A percentile compares a stretch with the other conserved stretches of the same genome.
Evolutionary conservation across 805 yeast genomes (phyloP).

Genomic region (Pichia pseudocactophila): DNA sequence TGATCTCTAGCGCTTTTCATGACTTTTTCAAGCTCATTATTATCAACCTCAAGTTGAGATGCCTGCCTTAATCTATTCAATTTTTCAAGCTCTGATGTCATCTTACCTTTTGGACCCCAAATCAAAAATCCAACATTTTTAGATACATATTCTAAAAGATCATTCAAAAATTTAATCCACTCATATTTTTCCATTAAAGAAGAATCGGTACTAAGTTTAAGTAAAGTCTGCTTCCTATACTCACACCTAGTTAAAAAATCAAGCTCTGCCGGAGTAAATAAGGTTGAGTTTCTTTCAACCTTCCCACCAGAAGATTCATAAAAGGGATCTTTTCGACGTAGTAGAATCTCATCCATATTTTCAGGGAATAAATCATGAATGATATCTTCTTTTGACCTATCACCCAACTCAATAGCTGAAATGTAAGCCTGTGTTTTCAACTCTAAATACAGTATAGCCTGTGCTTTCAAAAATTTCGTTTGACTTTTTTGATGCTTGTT

Average conservation of each 20-base stretch:
- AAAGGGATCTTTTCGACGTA: conserved; percentile 31
- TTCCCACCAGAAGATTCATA: conserved; percentile 11
- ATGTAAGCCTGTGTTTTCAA: conserved; percentile 93
- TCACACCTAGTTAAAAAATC: conserved; percentile 73
- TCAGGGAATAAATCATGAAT: conserved; percentile 70
- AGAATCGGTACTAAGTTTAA: conserved; percentile 37
- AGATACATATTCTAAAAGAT: conserved; percentile 66
- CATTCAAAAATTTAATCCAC: conserved; percentile 78
- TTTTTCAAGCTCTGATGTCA: conserved; percentile 20
- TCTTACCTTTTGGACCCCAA: conserved; percentile 47
- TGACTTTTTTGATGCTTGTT: conserved; percentile 14
- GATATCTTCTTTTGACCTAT: conserved; percentile 54
- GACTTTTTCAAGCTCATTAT: conserved; percentile 5
- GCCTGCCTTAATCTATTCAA: conserved; percentile 1
- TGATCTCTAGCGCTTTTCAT: not conserved
- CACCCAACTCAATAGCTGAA: conserved; percentile 66
- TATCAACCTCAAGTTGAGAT: conserved; percentile 7
- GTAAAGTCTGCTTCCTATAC: conserved; percentile 55
- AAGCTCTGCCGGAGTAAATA: conserved; percentile 63
- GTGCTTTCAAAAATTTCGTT: conserved; percentile 58
- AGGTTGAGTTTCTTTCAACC: conserved; percentile 23
- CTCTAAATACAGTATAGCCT: conserved; percentile 71
- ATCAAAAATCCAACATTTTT: conserved; percentile 64
- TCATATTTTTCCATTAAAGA: conserved; percentile 64
- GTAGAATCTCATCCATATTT: conserved; percentile 42